A percentile compares a stretch with the other conserved stretches of the same genome.
Conservation (phyloP, 768 basidiomycete species). For the Coprinopsis marcescibilis region DNA sequence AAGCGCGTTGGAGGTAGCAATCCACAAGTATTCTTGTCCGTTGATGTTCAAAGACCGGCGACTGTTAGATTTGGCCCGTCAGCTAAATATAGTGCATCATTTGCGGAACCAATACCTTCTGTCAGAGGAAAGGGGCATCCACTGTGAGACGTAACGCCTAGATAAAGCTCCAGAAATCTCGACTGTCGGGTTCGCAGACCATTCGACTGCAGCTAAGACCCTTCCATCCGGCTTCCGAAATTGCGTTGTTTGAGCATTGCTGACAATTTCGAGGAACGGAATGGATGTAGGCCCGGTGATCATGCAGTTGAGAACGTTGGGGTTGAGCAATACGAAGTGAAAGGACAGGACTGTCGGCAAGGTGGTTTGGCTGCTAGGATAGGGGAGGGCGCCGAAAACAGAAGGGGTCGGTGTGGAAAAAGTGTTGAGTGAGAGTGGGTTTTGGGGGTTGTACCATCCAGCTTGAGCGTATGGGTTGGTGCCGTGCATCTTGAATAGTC, state of each 20-base stretch:
- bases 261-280: conserved; percentile 34
- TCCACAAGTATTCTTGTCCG: conserved; percentile 3
- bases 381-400: conserved; percentile 15
- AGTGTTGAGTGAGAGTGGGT: conserved; percentile 12
- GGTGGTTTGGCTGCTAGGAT: conserved; percentile 4
- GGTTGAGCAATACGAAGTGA: conserved; percentile 35
- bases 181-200: conserved; percentile 33
- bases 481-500: conserved; percentile 11
- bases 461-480: conserved; percentile 15
- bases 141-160: conserved; percentile 30
- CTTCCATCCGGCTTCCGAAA: conserved; percentile 19
- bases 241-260: conserved; percentile 20
- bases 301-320: conserved; percentile 37
- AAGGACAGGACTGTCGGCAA: conserved; percentile 28
- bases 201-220: conserved; percentile 38
- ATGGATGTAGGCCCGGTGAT: conserved; percentile 37
- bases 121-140: conserved; percentile 36
- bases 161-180: conserved; percentile 32
- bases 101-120: conserved; percentile 30
- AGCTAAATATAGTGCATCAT: too few species aligned
- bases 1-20: background rate
- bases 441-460: conserved; percentile 13
- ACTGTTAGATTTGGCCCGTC: background rate
- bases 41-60: conserved; percentile 1
- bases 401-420: conserved; percentile 9